Evolutionary conservation across 805 yeast genomes (phyloP), one percentile per base, ranked within the genome.

Genomic region (Allodekkera sacchari): DNA sequence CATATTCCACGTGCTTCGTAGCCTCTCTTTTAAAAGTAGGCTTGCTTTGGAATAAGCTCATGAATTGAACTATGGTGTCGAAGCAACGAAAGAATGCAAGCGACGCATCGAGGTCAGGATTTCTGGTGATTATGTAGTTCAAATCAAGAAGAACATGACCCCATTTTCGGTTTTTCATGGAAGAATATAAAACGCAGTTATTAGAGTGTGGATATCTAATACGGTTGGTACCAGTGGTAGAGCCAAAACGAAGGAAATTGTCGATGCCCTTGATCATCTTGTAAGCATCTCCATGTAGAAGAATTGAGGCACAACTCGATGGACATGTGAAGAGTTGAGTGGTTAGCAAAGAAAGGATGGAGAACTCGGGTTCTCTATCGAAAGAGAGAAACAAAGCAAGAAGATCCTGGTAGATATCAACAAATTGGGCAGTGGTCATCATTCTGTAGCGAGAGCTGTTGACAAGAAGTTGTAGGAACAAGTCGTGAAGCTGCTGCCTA

Each of bases 321-420:
- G 96, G 96, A 33, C 94, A 80, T 0, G 96, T 88, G 54, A 87
- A 87, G 15, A 92, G 59, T 55, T 92, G 98, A 0, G 89, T 77
- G 0, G 94, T 76, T 14, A 89, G 58, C 23, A 78, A 73, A 23
- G 77, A 68, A 61, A 88, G 65, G 4, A 83, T 67, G 9, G 89
- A 83, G 33, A 73, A 57, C 44, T 87, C 95, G 0, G 96, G 95
- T 48, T 92, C 97, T 37, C 95, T 67, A 48, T 92, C 99, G 40
- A 74, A 61, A 0, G 68, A 57, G 28, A 83, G 63, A 43, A 77
- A 83, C 61, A 80, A 63, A 39, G 83, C 83, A 1, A 82, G 74
- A 11, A 83, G 56, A 7, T 71, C 66, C 1, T 94, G 88, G 51
- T 89, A 89, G 0, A 85, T 62, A 43, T 85, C 94, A 26, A 85